These are phyloP conservation scores for Pulicaria dysenterica DNA, from an alignment of 129 eudicot species.

Conservation along the genomic window DNA sequence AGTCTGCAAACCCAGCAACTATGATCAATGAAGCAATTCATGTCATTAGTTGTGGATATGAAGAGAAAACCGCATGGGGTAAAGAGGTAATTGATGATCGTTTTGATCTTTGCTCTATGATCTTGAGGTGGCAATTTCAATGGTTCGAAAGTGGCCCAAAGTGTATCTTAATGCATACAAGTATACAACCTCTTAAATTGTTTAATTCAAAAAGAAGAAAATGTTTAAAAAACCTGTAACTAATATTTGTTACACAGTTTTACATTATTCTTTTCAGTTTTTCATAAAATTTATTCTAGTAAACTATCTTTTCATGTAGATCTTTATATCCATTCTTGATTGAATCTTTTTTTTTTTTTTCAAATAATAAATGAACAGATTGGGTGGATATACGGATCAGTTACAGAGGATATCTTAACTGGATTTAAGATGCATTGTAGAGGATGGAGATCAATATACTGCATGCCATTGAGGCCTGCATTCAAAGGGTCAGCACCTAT, in stretches of 20 bases:
- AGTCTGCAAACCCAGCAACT: conserved; percentile 82
- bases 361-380: conserved; percentile 49
- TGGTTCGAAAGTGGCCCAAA: neutral
- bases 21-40: conserved; percentile 96
- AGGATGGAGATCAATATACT: conserved; percentile 98
- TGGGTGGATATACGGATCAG: conserved; percentile 99
- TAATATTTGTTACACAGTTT: neutral
- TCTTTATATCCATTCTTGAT: neutral
- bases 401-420: conserved; percentile 94
- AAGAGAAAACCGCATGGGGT: conserved; percentile 99
- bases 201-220: too few species aligned
- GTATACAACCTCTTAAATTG: too few species aligned
- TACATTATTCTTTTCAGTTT: neutral
- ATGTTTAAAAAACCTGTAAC: too few species aligned
- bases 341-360: conserved; percentile 1
- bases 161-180: too few species aligned
- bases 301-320: neutral
- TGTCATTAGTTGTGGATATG: conserved; percentile 97
- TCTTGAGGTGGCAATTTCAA: neutral
- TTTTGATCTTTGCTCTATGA: neutral
- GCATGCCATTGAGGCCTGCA: conserved; percentile 98
- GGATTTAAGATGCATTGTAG: conserved; percentile 99
- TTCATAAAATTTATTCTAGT: neutral
- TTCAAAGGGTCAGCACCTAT: conserved; percentile 99
- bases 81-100: conserved; percentile 64